These are phyloP conservation scores for Spergularia bocconei DNA, from an alignment of 148 eudicot genomes.

Conservation along the genomic window DNA sequence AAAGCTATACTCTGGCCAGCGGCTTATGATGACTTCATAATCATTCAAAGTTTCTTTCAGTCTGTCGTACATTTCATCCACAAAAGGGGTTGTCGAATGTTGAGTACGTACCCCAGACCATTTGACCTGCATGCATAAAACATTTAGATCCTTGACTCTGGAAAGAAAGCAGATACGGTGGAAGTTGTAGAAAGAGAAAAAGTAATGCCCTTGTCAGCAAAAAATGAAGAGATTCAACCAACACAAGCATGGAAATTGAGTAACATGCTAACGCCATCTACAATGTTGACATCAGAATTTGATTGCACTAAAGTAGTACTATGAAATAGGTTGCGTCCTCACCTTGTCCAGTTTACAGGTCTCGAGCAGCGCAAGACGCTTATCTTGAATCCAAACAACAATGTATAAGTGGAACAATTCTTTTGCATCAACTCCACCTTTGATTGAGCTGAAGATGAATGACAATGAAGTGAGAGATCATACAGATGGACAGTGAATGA, in stretches of 20 bases:
- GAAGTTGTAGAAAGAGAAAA: not conserved
- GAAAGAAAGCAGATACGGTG: not conserved
- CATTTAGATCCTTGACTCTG: not conserved
- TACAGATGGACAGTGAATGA: not conserved
- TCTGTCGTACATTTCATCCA: conserved; percentile 81
- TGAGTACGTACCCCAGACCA: conserved; percentile 86
- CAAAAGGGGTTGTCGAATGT: conserved; percentile 80
- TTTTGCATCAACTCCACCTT: conserved; percentile 94
- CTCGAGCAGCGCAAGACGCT: conserved; percentile 80
- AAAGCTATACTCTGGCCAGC: conserved; percentile 94
- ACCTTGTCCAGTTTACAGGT: conserved; percentile 90
- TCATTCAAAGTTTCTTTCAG: conserved; percentile 66
- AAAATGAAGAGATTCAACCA: not conserved
- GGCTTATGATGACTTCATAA: conserved; percentile 81
- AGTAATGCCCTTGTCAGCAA: not conserved
- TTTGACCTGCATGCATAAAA: conserved; percentile 52
- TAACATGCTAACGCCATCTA: not conserved
- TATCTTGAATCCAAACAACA: conserved; percentile 89
- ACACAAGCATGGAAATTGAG: not conserved
- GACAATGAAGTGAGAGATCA: conserved; percentile 13
- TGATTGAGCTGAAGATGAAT: conserved; percentile 57
- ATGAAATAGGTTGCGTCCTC: conserved; percentile 6
- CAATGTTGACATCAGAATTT: not conserved
- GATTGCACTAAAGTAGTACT: not conserved
- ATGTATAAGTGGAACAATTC: conserved; percentile 90